Base-by-base conservation (phyloP, 2,329 filamentous ascomycete genomes). In the Hirsutella rhossiliensis region DNA sequence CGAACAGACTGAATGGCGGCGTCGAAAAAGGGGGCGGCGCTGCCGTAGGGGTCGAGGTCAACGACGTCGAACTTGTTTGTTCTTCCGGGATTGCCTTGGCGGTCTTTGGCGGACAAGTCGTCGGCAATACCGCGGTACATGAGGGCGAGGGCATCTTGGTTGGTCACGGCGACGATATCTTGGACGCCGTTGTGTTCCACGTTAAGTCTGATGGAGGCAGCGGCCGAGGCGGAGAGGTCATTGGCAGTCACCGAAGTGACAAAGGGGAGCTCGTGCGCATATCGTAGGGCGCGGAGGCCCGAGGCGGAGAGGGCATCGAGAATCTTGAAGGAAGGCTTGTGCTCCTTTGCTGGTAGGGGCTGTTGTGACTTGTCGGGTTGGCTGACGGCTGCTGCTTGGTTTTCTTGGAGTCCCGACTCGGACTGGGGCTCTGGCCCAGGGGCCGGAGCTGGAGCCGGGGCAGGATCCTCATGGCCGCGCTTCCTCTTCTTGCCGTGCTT, bases 41-140 rank as follows among this genome's bases (percentile, higher is more conserved):
- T 94, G 37, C 92, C 92, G 56, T 98, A 98, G 0, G 92, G 92
- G 60, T 98, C 92, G 28, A 98, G 75, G 60, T 98, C 92, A 50
- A 98, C 92, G 19, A 96, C 89, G 61, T 97, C 87, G 61, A 94
- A 98, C 56, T 79, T 73, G 49, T 67, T 65, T 29, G 62, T 59
- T 42, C 61, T 65, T 39, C 58, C 55, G 2, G 64, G 60, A 42
- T 63, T 63, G 47, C 66, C 60, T 19, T 57, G 53, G 45, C 65
- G 56, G 47, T 68, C 62, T 38, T 62, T 52, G 43, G 65, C 58
- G 38, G 72, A 62, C 31, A 74, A 59, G 43, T 73, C 71, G 32
- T 72, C 63, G 7, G 78, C 75, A 39, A 84, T 70, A 43, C 78
- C 67, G 48, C 75, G 74, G 62, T 97, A 96, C 90, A 98, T 97